A percentile compares a stretch with the other conserved stretches of the same genome.
Conservation (phyloP, 306 rosid species). For the Cucumis hystrix region DNA sequence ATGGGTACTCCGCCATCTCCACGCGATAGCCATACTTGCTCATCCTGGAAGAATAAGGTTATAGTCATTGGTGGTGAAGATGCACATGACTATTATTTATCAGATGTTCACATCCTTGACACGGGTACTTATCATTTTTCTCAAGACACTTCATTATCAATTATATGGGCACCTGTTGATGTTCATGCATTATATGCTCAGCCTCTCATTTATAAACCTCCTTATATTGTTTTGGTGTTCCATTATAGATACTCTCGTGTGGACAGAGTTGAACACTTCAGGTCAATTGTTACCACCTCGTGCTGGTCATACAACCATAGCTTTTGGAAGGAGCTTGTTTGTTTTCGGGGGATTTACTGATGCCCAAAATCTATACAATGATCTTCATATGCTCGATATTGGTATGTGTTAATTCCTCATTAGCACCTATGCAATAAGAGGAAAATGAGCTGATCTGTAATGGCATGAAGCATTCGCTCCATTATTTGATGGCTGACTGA, state of each 20-base stretch:
- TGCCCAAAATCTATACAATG: conserved; percentile 80
- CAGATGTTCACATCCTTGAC: conserved; percentile 94
- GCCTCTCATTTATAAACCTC: not conserved
- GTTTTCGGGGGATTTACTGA: conserved; percentile 97
- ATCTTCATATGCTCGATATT: conserved; percentile 69
- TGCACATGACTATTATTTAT: conserved; percentile 66
- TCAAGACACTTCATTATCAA: not conserved
- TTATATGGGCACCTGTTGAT: not conserved
- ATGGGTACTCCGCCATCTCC: conserved; percentile 85
- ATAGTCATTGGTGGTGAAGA: conserved; percentile 95
- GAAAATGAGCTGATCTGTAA: not conserved
- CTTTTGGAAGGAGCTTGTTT: conserved; percentile 76
- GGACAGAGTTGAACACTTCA: conserved; percentile 79
- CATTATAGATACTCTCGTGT: conserved; percentile 63
- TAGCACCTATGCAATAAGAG: not conserved
- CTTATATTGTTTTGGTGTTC: conserved; percentile 16
- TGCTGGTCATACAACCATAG: conserved; percentile 88
- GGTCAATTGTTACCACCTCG: conserved; percentile 81
- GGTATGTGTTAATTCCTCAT: conserved; percentile 44
- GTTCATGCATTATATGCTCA: not conserved
- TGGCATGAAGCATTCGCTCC: not conserved
- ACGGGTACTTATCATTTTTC: conserved; percentile 36
- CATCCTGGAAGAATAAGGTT: conserved; percentile 78
- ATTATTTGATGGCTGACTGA: not conserved
- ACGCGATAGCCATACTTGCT: conserved; percentile 94